Evolutionary conservation across 1,284 basidiomycete genomes (phyloP).

Genomic region (Pseudozyma flocculosa): DNA sequence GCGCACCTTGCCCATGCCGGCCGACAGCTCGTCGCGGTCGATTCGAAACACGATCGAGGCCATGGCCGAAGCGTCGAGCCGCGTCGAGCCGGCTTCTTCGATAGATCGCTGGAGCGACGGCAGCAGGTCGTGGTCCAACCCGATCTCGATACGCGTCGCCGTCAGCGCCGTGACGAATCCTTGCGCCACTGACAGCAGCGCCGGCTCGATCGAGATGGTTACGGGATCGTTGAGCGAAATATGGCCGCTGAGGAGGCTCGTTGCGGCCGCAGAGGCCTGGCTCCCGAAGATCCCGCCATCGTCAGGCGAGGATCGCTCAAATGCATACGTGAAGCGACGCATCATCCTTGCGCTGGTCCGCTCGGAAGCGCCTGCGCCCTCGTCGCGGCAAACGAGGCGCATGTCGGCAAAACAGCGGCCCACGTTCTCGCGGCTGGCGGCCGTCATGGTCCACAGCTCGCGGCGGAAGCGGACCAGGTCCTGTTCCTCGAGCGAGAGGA

Average conservation of each 20-base stretch:
- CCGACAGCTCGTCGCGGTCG: constrained; percentile 87
- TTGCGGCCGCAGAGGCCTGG: too few species aligned
- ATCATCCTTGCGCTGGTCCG: constrained; percentile 2
- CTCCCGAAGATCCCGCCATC: too few species aligned
- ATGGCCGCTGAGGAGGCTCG: constrained; percentile 71
- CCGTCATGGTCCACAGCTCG: constrained; percentile 90
- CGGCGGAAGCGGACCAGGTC: constrained; percentile 78
- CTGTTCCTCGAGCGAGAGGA: constrained; percentile 84
- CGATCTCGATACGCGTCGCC: constrained; percentile 69
- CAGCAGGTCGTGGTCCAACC: constrained; percentile 74
- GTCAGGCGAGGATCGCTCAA: constrained; percentile 63
- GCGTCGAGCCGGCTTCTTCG: neutral
- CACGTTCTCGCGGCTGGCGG: constrained; percentile 71
- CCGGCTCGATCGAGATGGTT: constrained; percentile 76
- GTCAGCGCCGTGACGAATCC: constrained; percentile 79
- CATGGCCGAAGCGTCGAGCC: constrained; percentile 6
- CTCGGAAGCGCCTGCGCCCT: too few species aligned
- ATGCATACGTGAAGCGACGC: constrained; percentile 68
- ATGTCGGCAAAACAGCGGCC: constrained; percentile 60
- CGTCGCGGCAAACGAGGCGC: too few species aligned
- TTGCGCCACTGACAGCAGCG: constrained; percentile 76
- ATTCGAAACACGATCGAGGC: constrained; percentile 72
- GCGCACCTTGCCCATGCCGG: constrained; percentile 81
- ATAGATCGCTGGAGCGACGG: neutral
- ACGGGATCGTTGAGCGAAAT: constrained; percentile 79